A percentile compares a stretch with the other conserved stretches of the same genome.
Evolutionary conservation across 2,329 filamentous ascomycete genomes (phyloP).

Genomic region (Colletotrichum karsti): DNA sequence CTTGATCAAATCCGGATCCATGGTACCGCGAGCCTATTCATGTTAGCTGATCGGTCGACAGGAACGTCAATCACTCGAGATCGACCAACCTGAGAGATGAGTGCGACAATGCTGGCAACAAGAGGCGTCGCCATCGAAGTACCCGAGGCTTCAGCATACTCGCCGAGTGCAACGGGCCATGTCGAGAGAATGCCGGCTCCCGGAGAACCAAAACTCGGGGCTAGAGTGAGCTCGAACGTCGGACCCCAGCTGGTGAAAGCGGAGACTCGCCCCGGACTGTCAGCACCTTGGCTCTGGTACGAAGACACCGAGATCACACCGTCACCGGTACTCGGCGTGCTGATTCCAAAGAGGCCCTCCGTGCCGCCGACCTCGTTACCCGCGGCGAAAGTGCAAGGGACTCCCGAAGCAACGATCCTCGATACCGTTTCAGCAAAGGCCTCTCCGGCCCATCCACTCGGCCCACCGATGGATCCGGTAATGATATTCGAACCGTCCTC

Average conservation of each 20-base stretch:
- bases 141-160: conserved; percentile 62
- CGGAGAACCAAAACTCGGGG: conserved; percentile 63
- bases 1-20: conserved; percentile 57
- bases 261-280: not conserved
- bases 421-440: conserved; percentile 58
- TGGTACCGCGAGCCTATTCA: conserved; percentile 46
- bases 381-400: conserved; percentile 61
- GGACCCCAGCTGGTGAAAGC: conserved; percentile 69
- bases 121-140: conserved; percentile 70
- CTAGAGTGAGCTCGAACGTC: conserved; percentile 64
- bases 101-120: conserved; percentile 61
- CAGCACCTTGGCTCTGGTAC: conserved; percentile 49
- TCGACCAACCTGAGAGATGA: conserved; percentile 55
- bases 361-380: conserved; percentile 54
- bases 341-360: conserved; percentile 57
- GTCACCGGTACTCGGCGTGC: conserved; percentile 56
- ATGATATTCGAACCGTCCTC: conserved; percentile 58
- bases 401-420: conserved; percentile 61
- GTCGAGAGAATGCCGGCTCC: conserved; percentile 68
- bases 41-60: not conserved
- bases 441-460: conserved; percentile 60
- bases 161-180: conserved; percentile 53
- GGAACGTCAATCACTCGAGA: too few species aligned
- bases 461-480: conserved; percentile 59
- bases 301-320: conserved; percentile 59